Percentiles rank a stretch among this genome's conserved stretches.
Evolutionary conservation across 257 asterid genomes (phyloP).

Genomic region (Sherardia arvensis): DNA sequence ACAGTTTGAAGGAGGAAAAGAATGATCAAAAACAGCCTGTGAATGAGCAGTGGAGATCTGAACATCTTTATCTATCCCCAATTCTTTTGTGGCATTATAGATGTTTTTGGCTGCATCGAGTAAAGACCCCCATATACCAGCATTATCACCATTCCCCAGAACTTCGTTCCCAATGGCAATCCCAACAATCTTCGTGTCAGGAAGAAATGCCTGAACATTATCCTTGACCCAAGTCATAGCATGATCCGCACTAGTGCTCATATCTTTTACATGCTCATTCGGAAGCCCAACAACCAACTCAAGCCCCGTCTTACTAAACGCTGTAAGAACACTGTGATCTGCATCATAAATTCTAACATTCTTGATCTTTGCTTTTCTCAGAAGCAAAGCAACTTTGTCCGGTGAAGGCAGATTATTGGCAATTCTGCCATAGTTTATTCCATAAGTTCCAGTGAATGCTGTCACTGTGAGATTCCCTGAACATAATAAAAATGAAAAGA

Average conservation of each 20-base stretch:
- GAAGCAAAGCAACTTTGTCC: slow-evolving; percentile 65
- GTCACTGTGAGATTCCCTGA: slow-evolving; percentile 32
- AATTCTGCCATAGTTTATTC: slow-evolving; percentile 89
- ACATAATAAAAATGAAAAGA: slow-evolving; percentile 14
- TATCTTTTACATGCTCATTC: slow-evolving; percentile 54
- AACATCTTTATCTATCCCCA: slow-evolving; percentile 44
- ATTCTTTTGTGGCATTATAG: slow-evolving; percentile 57
- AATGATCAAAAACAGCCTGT: slow-evolving; percentile 55
- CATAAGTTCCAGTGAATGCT: slow-evolving; percentile 88
- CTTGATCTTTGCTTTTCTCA: slow-evolving; percentile 76
- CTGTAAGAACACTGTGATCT: slow-evolving; percentile 70
- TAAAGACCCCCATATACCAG: slow-evolving; percentile 41
- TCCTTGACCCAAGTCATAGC: slow-evolving; percentile 87
- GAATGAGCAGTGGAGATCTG: slow-evolving; percentile 88
- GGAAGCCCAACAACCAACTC: slow-evolving; percentile 87
- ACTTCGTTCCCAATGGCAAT: slow-evolving; percentile 86
- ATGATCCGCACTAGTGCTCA: slow-evolving; percentile 54
- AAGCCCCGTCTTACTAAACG: slow-evolving; percentile 77
- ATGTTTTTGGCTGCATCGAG: slow-evolving; percentile 68
- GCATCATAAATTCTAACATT: slow-evolving; percentile 82
- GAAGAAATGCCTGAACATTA: slow-evolving; percentile 71
- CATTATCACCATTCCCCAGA: slow-evolving; percentile 43
- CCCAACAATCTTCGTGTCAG: slow-evolving; percentile 76
- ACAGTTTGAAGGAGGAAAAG: slow-evolving; percentile 92
- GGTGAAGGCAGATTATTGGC: slow-evolving; percentile 96